Conservation (phyloP, 495 filamentous ascomycete species). For the Aspergillus wentii region DNA sequence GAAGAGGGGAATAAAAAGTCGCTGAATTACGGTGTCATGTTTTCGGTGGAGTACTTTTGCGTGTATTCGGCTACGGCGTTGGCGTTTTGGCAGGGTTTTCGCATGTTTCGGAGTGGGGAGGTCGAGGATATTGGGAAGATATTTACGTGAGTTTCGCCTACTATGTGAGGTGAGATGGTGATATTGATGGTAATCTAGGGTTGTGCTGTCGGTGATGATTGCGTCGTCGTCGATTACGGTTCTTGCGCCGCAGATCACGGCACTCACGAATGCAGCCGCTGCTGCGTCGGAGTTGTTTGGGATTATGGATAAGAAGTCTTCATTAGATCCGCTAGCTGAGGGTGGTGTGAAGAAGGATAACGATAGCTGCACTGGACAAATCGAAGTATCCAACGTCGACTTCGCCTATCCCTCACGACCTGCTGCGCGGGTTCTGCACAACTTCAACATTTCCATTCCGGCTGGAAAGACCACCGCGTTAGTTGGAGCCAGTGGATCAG, state of each 20-base stretch:
- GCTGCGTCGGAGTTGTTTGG: slow-evolving; percentile 33
- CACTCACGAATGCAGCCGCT: slow-evolving; percentile 34
- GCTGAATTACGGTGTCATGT: slow-evolving; percentile 31
- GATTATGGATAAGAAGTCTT: slow-evolving; percentile 33
- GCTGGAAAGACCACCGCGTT: slow-evolving; percentile 45
- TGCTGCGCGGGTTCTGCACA: slow-evolving; percentile 27
- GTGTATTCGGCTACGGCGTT: slow-evolving; percentile 39
- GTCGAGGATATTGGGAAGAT: slow-evolving; percentile 32
- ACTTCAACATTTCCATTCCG: slow-evolving; percentile 33
- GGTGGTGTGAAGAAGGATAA: slow-evolving; percentile 19
- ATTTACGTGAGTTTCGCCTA: slow-evolving; percentile 32
- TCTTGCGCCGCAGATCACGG: slow-evolving; percentile 31
- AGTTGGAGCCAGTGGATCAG: slow-evolving; percentile 50
- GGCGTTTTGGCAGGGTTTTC: slow-evolving; percentile 46
- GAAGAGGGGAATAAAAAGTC: slow-evolving; percentile 20
- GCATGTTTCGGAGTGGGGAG: slow-evolving; percentile 23
- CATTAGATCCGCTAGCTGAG: slow-evolving; percentile 32
- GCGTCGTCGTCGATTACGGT: slow-evolving; percentile 7
- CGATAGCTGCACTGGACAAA: slow-evolving; percentile 27
- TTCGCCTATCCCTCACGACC: slow-evolving; percentile 53
- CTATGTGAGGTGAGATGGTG: slow-evolving; percentile 8
- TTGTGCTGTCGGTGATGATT: slow-evolving; percentile 27
- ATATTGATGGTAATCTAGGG: slow-evolving; percentile 36
- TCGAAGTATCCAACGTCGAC: slow-evolving; percentile 50
- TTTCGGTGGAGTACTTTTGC: slow-evolving; percentile 34